Conservation (phyloP, 129 eudicot genomes). For the Artemisia tridentata region DNA sequence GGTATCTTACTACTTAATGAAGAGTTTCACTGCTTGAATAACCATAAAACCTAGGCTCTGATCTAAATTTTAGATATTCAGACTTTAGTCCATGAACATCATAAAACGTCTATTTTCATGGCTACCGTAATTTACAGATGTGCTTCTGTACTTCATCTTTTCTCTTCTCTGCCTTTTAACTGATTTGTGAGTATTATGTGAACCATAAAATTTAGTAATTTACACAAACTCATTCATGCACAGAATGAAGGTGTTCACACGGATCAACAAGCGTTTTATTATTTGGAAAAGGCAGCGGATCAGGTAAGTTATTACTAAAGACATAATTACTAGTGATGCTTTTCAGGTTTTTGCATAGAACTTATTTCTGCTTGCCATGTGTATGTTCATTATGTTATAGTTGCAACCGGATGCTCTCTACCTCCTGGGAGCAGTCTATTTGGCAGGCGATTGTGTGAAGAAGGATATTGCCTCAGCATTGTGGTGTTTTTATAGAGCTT, state of each 20-base stretch:
- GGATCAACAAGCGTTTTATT: constrained; percentile 76
- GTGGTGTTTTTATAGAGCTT: constrained; percentile 87
- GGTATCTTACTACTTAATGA: no score
- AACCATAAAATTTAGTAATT: neutral
- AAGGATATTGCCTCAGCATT: constrained; percentile 62
- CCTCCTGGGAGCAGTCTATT: constrained; percentile 49
- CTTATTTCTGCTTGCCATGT: constrained; percentile 18
- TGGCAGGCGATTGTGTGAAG: constrained; percentile 64
- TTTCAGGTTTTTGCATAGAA: neutral
- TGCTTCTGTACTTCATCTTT: no score
- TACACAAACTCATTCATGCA: constrained; percentile 9
- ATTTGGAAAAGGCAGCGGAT: constrained; percentile 71
- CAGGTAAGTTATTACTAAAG: constrained; percentile 43
- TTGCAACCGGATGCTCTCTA: constrained; percentile 91
- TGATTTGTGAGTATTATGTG: neutral
- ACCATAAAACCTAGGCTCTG: no score
- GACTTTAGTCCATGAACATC: no score
- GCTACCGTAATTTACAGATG: neutral
- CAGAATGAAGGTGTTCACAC: constrained; percentile 74
- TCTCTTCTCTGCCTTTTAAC: neutral
- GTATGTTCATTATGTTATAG: constrained; percentile 46
- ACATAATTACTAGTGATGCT: neutral
- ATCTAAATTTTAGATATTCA: no score
- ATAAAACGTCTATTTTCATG: neutral
- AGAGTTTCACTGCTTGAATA: no score